Evolutionary conservation across 495 filamentous ascomycete genomes (phyloP).

Genomic region (Friedmanniomyces endolithicus): DNA sequence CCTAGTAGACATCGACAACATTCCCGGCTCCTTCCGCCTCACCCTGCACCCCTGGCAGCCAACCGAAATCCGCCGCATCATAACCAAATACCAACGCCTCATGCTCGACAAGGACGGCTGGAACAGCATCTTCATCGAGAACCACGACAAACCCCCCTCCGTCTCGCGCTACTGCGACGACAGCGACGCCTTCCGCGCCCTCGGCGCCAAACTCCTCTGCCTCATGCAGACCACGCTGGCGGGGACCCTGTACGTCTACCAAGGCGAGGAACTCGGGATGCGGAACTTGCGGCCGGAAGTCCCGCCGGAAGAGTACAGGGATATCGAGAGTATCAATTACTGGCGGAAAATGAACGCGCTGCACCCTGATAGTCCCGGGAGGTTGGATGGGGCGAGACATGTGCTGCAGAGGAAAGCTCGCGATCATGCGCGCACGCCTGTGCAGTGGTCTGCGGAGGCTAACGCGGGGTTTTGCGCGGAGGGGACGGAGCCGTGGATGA

Average conservation of each 20-base stretch:
- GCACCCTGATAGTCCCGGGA: conserved; percentile 20
- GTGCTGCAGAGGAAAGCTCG: conserved; percentile 28
- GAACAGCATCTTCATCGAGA: conserved; percentile 37
- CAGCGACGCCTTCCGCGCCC: conserved; percentile 33
- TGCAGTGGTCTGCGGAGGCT: conserved; percentile 26
- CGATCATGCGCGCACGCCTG: conserved; percentile 31
- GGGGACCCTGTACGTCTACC: conserved; percentile 45
- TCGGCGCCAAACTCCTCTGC: conserved; percentile 41
- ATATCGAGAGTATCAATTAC: conserved; percentile 40
- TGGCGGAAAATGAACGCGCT: conserved; percentile 32
- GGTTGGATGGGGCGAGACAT: conserved; percentile 17
- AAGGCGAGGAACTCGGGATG: conserved; percentile 48
- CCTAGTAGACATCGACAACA: conserved; percentile 38
- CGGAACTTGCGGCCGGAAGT: conserved; percentile 38
- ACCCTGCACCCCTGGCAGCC: conserved; percentile 33
- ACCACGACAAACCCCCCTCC: conserved; percentile 33
- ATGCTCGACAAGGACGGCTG: conserved; percentile 40
- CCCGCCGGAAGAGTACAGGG: conserved; percentile 39
- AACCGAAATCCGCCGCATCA: conserved; percentile 31
- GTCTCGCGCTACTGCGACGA: conserved; percentile 40
- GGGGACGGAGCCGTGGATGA: conserved; percentile 30
- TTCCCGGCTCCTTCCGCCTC: conserved; percentile 31
- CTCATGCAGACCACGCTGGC: conserved; percentile 39
- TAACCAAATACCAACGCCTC: conserved; percentile 34
- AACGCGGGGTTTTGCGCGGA: conserved; percentile 29